Evolutionary conservation across 352 stramenopile genomes (phyloP), one percentile per base, ranked within the genome.

Genomic region (Aphanomyces stellatus): DNA sequence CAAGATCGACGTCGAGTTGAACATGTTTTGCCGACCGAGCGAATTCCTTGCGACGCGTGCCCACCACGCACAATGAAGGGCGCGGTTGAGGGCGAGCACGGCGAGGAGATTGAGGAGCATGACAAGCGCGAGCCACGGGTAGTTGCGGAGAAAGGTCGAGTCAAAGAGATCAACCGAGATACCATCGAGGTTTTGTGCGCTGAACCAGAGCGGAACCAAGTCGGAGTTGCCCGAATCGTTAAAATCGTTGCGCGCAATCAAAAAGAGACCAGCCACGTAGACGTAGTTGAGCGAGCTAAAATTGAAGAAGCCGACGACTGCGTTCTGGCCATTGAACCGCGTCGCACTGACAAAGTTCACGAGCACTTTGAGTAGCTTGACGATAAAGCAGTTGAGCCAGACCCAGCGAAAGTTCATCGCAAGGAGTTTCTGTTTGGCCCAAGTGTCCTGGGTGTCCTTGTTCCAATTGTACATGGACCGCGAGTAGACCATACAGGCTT

Each of bases 1-100:
- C 1, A 67, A n/a, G 46, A 67, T 67, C 15, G 60, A 48, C 34
- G 60, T 57, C 33, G 60, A 67, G 35, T 67, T 67, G 60, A 53
- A 67, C 13, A 67, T 57, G 41, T 33, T 30, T 40, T 67, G 60
- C 8, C 60, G 60, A 1, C 34, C 60, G 22, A 67, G 60, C 0
- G 60, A 55, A 25, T 56, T 67, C 22, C 31, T 40, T 4, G n/a
- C 37, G n/a, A 67, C 27, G 22, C 28, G 11, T 35, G 1, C 27
- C 40, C 60, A 57, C 60, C 60, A 67, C 22, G 8, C 8, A 4
- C 8, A 4, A 19, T 55, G 22, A 13, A 59, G 3, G 33, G 25
- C 2, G 10, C 34, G 25, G 33, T 67, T 34, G 22, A 67, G 8
- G 3, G 31, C 8, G 5, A 67, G 49, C n/a, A 67, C 60, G 19